Evolutionary conservation across 352 stramenopile genomes (phyloP).

Genomic region (Pythium pyrilobum): DNA sequence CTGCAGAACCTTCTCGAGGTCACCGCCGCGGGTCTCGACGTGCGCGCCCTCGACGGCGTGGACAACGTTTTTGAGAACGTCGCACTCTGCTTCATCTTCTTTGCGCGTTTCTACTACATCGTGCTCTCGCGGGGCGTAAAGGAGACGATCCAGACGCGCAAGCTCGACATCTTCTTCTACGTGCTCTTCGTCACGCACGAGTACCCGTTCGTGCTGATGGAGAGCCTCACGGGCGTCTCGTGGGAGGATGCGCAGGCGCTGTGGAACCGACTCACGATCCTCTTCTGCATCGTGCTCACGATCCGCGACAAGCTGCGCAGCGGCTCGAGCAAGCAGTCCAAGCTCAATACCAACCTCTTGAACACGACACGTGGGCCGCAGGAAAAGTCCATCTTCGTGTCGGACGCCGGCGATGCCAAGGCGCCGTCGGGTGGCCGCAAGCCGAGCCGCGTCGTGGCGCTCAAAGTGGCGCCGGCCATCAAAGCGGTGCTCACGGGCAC

Average conservation of each 20-base stretch:
- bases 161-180: slow-evolving; percentile 26
- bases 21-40: neutral
- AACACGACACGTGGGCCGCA: slow-evolving; percentile 9
- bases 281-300: slow-evolving; percentile 9
- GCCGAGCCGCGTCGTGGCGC: neutral
- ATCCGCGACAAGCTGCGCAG: slow-evolving; percentile 8
- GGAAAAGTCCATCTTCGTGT: slow-evolving; percentile 9
- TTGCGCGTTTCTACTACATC: slow-evolving; percentile 35
- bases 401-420: neutral
- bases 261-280: slow-evolving; percentile 14
- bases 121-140: slow-evolving; percentile 18
- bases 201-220: slow-evolving; percentile 16
- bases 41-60: slow-evolving; percentile 3
- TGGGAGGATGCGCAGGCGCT: slow-evolving; percentile 14
- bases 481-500: neutral
- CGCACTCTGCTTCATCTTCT: slow-evolving; percentile 25
- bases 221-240: slow-evolving; percentile 5
- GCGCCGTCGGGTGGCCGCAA: neutral
- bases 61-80: slow-evolving; percentile 20
- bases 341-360: slow-evolving; percentile 4
- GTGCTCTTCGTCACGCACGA: slow-evolving; percentile 25
- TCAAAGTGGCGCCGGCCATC: neutral
- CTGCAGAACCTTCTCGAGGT: neutral
- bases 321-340: neutral
- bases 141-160: slow-evolving; percentile 17